A percentile compares a stretch with the other conserved stretches of the same genome.
phyloP scores from a whole-genome alignment of 1,139 yeast species.

The Blastobotrys serpentis region DNA sequence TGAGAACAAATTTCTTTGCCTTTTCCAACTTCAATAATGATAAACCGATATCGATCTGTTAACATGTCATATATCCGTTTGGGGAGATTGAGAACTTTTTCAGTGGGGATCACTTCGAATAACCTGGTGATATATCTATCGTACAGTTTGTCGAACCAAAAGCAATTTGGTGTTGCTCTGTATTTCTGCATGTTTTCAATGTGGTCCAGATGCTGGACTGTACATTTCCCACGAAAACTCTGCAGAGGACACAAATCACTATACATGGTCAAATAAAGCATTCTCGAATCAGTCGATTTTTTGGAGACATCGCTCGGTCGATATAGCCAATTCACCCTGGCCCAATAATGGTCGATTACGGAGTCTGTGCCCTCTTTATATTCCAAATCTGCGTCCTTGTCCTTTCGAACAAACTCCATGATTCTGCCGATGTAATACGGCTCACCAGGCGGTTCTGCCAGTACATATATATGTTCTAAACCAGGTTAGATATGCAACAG shows the following conservation, averaged over 20 bases:
- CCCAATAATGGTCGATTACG: slow-evolving; percentile 45
- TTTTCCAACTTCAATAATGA: slow-evolving; percentile 72
- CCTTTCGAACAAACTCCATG: slow-evolving; percentile 59
- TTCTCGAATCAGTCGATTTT: slow-evolving; percentile 65
- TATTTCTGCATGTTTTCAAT: slow-evolving; percentile 59
- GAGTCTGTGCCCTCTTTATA: slow-evolving; percentile 17
- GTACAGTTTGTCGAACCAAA: slow-evolving; percentile 82
- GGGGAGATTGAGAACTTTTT: slow-evolving; percentile 54
- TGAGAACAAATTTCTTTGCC: slow-evolving; percentile 62
- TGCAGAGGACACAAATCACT: slow-evolving; percentile 77
- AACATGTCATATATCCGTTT: slow-evolving; percentile 63
- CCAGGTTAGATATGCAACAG: slow-evolving; percentile 6
- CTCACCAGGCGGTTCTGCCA: slow-evolving; percentile 93
- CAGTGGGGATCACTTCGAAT: slow-evolving; percentile 72
- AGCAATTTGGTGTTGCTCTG: slow-evolving; percentile 60
- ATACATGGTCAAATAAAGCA: slow-evolving; percentile 82
- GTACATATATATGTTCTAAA: slow-evolving; percentile 72
- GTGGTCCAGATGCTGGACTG: slow-evolving; percentile 66
- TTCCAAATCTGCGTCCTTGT: slow-evolving; percentile 9
- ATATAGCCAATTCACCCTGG: slow-evolving; percentile 88
- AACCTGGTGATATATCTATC: slow-evolving; percentile 84
- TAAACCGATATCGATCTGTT: slow-evolving; percentile 65
- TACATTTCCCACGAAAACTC: slow-evolving; percentile 73
- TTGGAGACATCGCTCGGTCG: slow-evolving; percentile 82
- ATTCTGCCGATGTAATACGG: slow-evolving; percentile 88